Conservation (phyloP, 345 rosid genomes). For the Acer campestre region DNA sequence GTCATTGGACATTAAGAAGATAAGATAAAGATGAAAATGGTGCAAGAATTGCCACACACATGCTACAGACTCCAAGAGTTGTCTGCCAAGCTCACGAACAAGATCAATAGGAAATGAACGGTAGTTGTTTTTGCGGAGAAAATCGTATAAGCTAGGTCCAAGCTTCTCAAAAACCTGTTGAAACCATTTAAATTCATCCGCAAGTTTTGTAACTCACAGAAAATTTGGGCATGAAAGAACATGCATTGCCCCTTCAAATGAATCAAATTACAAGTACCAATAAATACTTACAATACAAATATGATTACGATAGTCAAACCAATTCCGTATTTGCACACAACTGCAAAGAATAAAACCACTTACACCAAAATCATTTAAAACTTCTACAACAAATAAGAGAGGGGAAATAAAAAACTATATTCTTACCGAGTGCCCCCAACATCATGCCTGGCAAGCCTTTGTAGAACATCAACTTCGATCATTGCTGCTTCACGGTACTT, state of each 20-base stretch:
- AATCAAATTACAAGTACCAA: slow-evolving; percentile 57
- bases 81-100: slow-evolving; percentile 99
- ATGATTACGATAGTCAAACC: slow-evolving; percentile 99
- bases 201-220: slow-evolving; percentile 77
- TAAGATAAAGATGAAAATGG: slow-evolving; percentile 46
- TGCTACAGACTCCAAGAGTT: slow-evolving; percentile 99
- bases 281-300: slow-evolving; percentile 97
- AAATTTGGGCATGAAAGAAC: slow-evolving; percentile 35
- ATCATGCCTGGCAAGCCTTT: slow-evolving; percentile 79
- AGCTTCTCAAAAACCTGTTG: slow-evolving; percentile 99
- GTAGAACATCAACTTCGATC: slow-evolving; percentile 83
- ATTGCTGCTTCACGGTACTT: slow-evolving; percentile 93
- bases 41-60: slow-evolving; percentile 87
- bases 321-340: slow-evolving; percentile 99
- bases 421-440: slow-evolving; percentile 72
- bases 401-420: slow-evolving; percentile 17
- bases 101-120: slow-evolving; percentile 98
- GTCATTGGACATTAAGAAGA: slow-evolving; percentile 31
- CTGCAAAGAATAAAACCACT: slow-evolving; percentile 91
- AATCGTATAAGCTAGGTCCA: slow-evolving; percentile 99
- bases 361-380: slow-evolving; percentile 47
- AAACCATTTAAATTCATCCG: slow-evolving; percentile 85
- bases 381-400: slow-evolving; percentile 24
- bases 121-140: slow-evolving; percentile 98
- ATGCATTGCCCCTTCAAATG: slow-evolving; percentile 42